These are phyloP conservation scores for Knoxia roxburghii DNA, from an alignment of 257 asterid genomes.

Conservation along the genomic window DNA sequence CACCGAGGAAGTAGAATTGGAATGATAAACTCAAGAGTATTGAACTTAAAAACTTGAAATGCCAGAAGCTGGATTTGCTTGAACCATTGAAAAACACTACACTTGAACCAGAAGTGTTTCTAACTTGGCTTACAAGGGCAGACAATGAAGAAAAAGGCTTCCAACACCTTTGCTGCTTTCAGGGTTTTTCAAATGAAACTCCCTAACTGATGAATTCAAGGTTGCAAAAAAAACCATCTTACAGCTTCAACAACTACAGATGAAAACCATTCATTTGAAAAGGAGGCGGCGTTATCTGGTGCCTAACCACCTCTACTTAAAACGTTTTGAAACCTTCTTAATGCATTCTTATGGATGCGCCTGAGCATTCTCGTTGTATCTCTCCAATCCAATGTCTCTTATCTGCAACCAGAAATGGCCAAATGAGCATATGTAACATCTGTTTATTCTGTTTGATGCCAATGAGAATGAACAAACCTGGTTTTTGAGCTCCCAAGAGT, in stretches of 20 bases:
- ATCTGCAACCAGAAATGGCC: constrained; percentile 14
- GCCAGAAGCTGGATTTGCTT: neutral
- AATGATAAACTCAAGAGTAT: no score
- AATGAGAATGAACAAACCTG: constrained; percentile 24
- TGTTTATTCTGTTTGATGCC: neutral
- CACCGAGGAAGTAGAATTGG: no score
- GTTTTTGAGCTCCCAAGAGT: constrained; percentile 49
- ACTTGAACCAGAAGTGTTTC: neutral
- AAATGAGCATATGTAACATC: neutral
- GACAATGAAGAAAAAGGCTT: constrained; percentile 7
- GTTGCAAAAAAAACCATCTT: neutral
- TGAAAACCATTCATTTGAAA: no score
- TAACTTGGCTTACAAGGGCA: neutral
- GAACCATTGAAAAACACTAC: neutral
- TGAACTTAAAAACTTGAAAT: no score
- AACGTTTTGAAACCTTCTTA: no score
- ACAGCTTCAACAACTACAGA: neutral
- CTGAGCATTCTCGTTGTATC: neutral
- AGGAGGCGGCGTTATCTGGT: no score
- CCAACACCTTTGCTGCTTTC: neutral
- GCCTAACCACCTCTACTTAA: no score
- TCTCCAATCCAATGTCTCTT: neutral
- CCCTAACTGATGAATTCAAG: neutral
- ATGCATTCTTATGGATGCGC: no score
- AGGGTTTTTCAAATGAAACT: neutral